These are phyloP conservation scores for Batrachochytrium dendrobatidis DNA, from an alignment of 371 early-diverging fungal genomes.

Conservation along the genomic window DNA sequence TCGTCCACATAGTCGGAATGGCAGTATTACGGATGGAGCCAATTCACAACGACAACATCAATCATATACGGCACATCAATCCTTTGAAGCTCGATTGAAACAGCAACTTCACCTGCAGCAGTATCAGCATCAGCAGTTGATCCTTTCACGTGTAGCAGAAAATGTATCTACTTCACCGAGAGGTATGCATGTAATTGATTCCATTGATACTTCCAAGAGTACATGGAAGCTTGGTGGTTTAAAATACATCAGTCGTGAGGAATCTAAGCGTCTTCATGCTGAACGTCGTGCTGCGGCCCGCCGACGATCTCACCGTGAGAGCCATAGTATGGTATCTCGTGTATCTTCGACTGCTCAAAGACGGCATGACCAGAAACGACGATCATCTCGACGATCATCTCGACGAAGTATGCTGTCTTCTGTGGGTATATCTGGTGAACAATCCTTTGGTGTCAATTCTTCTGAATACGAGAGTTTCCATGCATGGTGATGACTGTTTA, in stretches of 20 bases:
- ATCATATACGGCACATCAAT: neutral
- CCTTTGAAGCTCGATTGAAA: neutral
- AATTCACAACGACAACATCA: neutral
- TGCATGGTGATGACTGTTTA: no score
- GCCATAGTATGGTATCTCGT: neutral
- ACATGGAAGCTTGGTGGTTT: conserved; percentile 2
- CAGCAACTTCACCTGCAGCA: neutral
- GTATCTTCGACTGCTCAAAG: neutral
- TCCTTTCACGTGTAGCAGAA: neutral
- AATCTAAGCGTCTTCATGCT: neutral
- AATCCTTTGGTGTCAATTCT: neutral
- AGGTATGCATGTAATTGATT: neutral
- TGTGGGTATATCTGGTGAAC: neutral
- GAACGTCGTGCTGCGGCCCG: neutral
- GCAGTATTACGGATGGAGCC: neutral
- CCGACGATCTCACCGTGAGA: neutral
- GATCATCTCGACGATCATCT: neutral
- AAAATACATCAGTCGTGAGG: neutral
- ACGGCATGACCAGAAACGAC: neutral
- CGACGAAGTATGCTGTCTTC: neutral
- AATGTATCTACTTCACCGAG: neutral
- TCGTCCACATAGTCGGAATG: neutral
- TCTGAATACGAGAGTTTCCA: neutral
- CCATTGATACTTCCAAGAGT: neutral
- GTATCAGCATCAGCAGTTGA: neutral